Evolutionary conservation across 2,329 filamentous ascomycete genomes (phyloP), one percentile per base, ranked within the genome.

Genomic region (Alternaria postmessia): DNA sequence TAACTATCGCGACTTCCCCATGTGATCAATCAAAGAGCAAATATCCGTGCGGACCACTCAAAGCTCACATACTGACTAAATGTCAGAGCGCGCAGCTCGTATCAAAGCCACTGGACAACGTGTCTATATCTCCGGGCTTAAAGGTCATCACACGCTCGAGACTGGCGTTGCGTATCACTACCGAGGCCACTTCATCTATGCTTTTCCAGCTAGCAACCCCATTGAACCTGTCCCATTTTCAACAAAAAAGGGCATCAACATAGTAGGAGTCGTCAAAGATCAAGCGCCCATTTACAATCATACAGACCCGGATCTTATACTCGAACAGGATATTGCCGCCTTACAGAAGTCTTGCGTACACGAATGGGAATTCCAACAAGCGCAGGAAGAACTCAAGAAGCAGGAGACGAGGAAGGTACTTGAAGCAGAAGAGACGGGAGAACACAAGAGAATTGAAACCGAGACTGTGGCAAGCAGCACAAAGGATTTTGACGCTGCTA

Each of bases 141-240:
- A 32, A 7, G 72, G 70, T 12, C 26, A 54, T 1, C 72, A 75
- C 24, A 52, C 67, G 0, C 62, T 75, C 9, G 58, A 70, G 16
- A 54, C 44, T 0, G 73, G 70, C 1, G 54, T 75, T 11, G 72
- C 72, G 3, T 77, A 75, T 57, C 70, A 66, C 49, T 74, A 72
- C 52, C 72, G 75, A 9, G 74, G 75, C 3, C 73, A 75, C 47
- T 70, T 69, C 47, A 30, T 77, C 12, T 77, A 75, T 48, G 62
- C 64, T 1, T 62, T 24, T 11, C 63, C 61, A 0, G 49, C 38
- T 0, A 57, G 63, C 5, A 69, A 62, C 14, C 64, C 73, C 0
- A 59, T 76, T 22, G 64, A 72, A 43, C 72, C 71, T 0, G 32
- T 70, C 3, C 59, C 63, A 0, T 75, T 63, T 47, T 52, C 66